Evolutionary conservation across 2,329 filamentous ascomycete genomes (phyloP).

Genomic region (Clonostachys rosea): DNA sequence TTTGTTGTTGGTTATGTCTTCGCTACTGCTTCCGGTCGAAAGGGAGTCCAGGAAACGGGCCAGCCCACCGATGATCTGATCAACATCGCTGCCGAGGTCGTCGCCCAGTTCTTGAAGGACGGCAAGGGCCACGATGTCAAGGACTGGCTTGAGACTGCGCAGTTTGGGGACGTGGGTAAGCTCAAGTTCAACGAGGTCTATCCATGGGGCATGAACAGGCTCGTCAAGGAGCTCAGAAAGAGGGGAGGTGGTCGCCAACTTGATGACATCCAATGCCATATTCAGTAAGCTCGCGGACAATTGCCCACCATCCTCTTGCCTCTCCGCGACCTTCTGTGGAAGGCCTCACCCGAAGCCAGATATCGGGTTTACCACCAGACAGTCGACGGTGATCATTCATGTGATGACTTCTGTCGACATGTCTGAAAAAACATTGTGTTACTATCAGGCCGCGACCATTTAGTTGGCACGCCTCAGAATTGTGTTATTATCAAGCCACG

Average conservation of each 20-base stretch:
- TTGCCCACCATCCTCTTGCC: no score
- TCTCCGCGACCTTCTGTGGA: no score
- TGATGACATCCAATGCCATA: no score
- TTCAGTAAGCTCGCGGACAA: no score
- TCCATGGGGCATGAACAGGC: background rate
- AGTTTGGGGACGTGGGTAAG: background rate
- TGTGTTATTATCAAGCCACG: no score
- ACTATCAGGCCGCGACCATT: no score
- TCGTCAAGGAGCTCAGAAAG: background rate
- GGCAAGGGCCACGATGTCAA: background rate
- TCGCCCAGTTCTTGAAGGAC: background rate
- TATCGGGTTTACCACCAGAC: no score
- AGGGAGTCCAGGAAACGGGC: background rate
- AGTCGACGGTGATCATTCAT: no score
- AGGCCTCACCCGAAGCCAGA: no score
- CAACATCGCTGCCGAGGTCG: background rate
- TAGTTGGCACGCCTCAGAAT: no score
- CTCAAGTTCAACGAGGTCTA: background rate
- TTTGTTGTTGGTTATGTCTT: background rate
- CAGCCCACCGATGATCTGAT: background rate
- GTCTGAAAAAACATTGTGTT: no score
- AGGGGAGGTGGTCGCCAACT: background rate
- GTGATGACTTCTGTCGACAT: no score
- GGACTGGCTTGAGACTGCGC: background rate
- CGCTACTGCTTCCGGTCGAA: background rate